A percentile compares a stretch with the other conserved stretches of the same genome.
phyloP scores from a whole-genome alignment of 805 yeast species.

The Schizosaccharomyces pombe region DNA sequence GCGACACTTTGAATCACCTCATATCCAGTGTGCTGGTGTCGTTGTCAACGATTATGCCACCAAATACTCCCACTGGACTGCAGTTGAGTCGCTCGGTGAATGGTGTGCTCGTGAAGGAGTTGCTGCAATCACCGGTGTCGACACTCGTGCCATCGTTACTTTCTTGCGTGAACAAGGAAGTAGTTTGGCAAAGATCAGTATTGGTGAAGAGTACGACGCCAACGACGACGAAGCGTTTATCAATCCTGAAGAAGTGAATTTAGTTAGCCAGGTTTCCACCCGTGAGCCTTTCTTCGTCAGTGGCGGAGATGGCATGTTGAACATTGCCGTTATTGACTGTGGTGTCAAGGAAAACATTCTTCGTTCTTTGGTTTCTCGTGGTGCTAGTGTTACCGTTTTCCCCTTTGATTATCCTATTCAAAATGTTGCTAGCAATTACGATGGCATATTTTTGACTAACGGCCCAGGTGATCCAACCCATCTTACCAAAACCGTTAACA shows the following conservation, averaged over 20 bases:
- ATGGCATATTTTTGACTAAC: conserved; percentile 81
- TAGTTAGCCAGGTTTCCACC: conserved; percentile 84
- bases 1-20: conserved; percentile 78
- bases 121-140: conserved; percentile 91
- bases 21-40: conserved; percentile 81
- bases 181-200: conserved; percentile 66
- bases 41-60: conserved; percentile 90
- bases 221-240: conserved; percentile 75
- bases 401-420: conserved; percentile 90
- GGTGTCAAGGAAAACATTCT: conserved; percentile 96
- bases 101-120: conserved; percentile 96
- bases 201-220: conserved; percentile 80
- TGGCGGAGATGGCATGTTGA: conserved; percentile 26
- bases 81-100: conserved; percentile 78
- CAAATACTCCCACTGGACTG: conserved; percentile 98
- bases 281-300: conserved; percentile 78
- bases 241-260: conserved; percentile 73
- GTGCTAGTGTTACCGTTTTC: conserved; percentile 87
- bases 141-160: conserved; percentile 82
- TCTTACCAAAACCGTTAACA: conserved; percentile 53
- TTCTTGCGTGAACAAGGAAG: conserved; percentile 92
- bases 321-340: conserved; percentile 86
- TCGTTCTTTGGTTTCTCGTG: conserved; percentile 81
- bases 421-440: conserved; percentile 72
- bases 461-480: conserved; percentile 97